Evolutionary conservation across 768 basidiomycete species (phyloP), one percentile per base, ranked within the genome.

Genomic region (Phlebiopsis flavidoalba): DNA sequence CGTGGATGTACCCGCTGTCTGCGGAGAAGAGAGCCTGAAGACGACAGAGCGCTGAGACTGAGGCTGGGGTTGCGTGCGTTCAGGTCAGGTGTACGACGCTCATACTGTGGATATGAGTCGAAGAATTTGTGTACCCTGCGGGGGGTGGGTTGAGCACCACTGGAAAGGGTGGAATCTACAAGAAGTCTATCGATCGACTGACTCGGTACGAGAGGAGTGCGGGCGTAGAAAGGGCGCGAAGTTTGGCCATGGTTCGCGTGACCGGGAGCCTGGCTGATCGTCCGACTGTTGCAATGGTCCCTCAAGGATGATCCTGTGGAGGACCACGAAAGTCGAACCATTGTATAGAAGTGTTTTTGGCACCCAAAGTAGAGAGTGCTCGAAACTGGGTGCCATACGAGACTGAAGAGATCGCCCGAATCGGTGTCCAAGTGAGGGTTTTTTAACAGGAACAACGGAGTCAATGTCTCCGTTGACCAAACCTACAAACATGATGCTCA

Each of bases 301-400:
- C 17, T 43, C 40, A 43, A n/a, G 40, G 17, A 8, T 12, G 40
- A 12, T 17, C 40, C 17, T 43, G 40, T 43, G 40, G 40, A 12
- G 40, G 40, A 43, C 40, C 40, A 3, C 40, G 56, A 70, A 95
- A 91, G 65, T 82, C 76, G 70, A 87, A 85, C 93, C 93, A 97
- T 68, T 97, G 93, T 31, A 97, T 79, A 12, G 93, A 95, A 1
- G 95, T 95, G 70, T 94, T 92, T n/a, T 73, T 97, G 92, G 69
- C 93, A 95, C 22, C 95, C 95, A 37, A 96, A 78, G 70, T 89
- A 96, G 33, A 96, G 75, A 0, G 87, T 88, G 60, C 85, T 85
- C 24, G 86, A 75, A 21, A 77, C 68, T 1, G 85, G 78, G 8
- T 84, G 88, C 90, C 91, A 97, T 0, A 83, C 82, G 0, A 96